Conservation (phyloP, 441 rosid species). For the Brassica balearica region DNA sequence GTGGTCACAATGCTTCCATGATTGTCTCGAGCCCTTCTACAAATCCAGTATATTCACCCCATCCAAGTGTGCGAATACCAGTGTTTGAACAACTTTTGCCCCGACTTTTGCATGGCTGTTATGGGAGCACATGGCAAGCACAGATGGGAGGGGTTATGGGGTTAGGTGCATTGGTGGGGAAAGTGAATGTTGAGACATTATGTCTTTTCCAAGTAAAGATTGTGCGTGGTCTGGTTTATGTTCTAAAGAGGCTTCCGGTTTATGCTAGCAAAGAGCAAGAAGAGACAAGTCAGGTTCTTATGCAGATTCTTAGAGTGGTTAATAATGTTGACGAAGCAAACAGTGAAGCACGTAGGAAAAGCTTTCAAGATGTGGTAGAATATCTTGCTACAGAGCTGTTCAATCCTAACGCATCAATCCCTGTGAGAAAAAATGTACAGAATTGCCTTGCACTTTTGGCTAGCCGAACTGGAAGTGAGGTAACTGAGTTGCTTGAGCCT, state of each 20-base stretch:
- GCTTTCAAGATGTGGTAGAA: conserved; percentile 92
- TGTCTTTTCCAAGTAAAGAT: conserved; percentile 89
- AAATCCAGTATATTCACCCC: conserved; percentile 96
- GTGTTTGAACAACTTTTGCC: conserved; percentile 99
- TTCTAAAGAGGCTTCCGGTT: conserved; percentile 91
- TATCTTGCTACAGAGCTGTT: conserved; percentile 96
- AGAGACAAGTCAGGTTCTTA: conserved; percentile 98
- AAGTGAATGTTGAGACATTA: conserved; percentile 92
- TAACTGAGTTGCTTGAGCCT: conserved; percentile 94
- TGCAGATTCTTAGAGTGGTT: conserved; percentile 95
- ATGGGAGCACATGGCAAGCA: conserved; percentile 97
- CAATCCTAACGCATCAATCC: conserved; percentile 85
- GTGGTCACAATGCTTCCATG: conserved; percentile 91
- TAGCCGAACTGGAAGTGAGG: conserved; percentile 98
- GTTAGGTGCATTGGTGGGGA: conserved; percentile 94
- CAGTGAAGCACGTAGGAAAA: conserved; percentile 86
- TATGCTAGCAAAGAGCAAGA: conserved; percentile 97
- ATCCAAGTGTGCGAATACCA: conserved; percentile 88
- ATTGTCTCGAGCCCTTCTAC: conserved; percentile 98
- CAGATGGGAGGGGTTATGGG: conserved; percentile 99
- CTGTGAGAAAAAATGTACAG: conserved; percentile 95
- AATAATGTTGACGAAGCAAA: conserved; percentile 97
- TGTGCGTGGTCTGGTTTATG: conserved; percentile 91
- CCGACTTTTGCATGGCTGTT: conserved; percentile 96
- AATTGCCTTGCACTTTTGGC: conserved; percentile 97